These are phyloP conservation scores for Hyaloscypha hepaticicola DNA, from an alignment of 495 filamentous ascomycete genomes.

Conservation along the genomic window DNA sequence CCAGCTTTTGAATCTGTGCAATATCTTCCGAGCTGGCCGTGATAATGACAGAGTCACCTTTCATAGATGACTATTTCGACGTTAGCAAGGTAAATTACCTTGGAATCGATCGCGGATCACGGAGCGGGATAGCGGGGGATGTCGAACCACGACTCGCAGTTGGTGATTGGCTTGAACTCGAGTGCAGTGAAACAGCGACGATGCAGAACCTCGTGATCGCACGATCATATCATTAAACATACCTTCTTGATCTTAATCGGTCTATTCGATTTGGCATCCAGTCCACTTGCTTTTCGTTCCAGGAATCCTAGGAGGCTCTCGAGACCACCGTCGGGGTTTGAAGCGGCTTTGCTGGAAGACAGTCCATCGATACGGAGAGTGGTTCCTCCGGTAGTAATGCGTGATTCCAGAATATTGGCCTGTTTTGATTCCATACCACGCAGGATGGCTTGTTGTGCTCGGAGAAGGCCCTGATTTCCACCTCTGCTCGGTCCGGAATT, in stretches of 20 bases:
- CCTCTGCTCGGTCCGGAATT: conserved; percentile 9
- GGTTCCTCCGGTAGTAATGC: conserved; percentile 24
- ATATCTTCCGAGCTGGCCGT: conserved; percentile 62
- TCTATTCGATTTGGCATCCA: conserved; percentile 48
- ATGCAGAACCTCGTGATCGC: conserved; percentile 43
- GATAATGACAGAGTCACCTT: conserved; percentile 66
- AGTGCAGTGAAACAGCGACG: conserved; percentile 47
- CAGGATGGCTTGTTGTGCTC: conserved; percentile 28
- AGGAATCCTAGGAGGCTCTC: conserved; percentile 72
- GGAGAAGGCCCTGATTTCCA: conserved; percentile 26
- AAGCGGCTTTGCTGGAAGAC: conserved; percentile 70
- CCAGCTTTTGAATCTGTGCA: conserved; percentile 58
- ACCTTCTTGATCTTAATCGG: conserved; percentile 79
- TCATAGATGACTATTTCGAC: conserved; percentile 63
- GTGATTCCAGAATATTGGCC: conserved; percentile 35
- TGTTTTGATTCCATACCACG: conserved; percentile 34
- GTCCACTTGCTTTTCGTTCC: conserved; percentile 70
- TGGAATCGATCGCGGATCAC: conserved; percentile 45
- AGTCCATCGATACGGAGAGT: conserved; percentile 65
- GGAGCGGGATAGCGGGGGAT: conserved; percentile 47
- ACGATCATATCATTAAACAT: conserved; percentile 53
- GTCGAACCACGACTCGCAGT: conserved; percentile 56
- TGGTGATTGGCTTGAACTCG: conserved; percentile 56
- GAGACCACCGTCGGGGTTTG: conserved; percentile 68
- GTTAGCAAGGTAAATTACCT: conserved; percentile 65